A percentile compares a stretch with the other conserved stretches of the same genome.
Evolutionary conservation across 805 yeast species (phyloP).

Genomic region (Suhomyces kilbournensis): DNA sequence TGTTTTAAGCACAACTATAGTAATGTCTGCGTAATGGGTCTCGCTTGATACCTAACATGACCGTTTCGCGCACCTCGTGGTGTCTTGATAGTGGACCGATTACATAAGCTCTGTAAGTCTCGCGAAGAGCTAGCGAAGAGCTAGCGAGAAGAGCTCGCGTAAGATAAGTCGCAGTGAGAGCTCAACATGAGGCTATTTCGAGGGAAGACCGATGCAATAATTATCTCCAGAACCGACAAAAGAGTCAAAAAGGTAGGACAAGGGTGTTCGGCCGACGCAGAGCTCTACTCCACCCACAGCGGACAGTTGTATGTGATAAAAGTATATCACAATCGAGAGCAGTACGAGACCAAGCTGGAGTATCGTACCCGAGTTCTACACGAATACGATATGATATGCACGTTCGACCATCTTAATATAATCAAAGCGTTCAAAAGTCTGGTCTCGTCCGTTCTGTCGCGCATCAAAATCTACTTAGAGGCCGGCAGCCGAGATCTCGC

Average conservation of each 20-base stretch:
- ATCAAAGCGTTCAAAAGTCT: constrained; percentile 27
- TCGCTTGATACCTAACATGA: too few species aligned
- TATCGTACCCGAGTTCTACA: constrained; percentile 34
- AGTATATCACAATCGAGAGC: constrained; percentile 39
- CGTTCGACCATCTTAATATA: constrained; percentile 31
- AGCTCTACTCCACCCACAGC: constrained; percentile 14
- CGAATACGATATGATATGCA: constrained; percentile 33
- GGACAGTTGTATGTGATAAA: constrained; percentile 41
- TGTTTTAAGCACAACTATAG: too few species aligned
- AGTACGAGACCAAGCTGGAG: constrained; percentile 37
- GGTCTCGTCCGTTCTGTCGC: constrained; percentile 17
- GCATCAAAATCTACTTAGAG: constrained; percentile 28
- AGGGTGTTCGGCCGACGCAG: constrained; percentile 35
- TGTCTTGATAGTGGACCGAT: background rate
- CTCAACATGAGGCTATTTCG: background rate
- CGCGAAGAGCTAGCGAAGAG: background rate
- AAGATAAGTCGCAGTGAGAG: too few species aligned
- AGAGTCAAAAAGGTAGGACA: constrained; percentile 16
- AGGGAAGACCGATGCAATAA: background rate
- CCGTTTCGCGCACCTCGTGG: too few species aligned
- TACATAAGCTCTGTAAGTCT: background rate
- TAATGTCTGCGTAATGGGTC: too few species aligned
- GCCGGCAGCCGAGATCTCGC: constrained; percentile 26
- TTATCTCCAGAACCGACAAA: background rate
- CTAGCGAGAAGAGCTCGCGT: background rate